A percentile compares a stretch with the other conserved stretches of the same genome.
Conservation (phyloP, 139 green algal species). For the Zygnema cylindricum region DNA sequence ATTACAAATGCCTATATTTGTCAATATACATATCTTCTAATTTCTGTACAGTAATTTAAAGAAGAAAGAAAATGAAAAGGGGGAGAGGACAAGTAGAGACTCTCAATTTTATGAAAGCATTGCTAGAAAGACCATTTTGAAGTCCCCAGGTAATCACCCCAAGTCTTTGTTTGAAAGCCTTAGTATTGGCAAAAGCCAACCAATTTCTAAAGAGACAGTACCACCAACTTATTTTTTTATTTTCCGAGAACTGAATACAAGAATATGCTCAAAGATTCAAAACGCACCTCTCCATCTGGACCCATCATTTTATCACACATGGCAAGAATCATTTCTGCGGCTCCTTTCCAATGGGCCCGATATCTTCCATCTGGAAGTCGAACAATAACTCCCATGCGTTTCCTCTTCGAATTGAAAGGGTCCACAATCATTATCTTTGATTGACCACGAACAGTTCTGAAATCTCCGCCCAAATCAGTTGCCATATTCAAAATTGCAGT, state of each 20-base stretch:
- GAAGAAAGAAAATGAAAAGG: no score
- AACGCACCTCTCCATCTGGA: background rate
- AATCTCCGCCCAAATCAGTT: slow-evolving; percentile 75
- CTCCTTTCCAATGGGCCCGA: slow-evolving; percentile 94
- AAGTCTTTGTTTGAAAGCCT: no score
- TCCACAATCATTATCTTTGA: slow-evolving; percentile 49
- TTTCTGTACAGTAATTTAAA: no score
- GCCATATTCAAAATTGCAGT: slow-evolving; percentile 88
- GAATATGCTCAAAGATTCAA: background rate
- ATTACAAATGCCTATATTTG: no score
- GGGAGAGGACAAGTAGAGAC: no score
- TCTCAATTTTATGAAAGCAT: no score
- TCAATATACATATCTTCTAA: no score
- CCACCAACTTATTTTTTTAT: background rate
- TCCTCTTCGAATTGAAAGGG: slow-evolving; percentile 54
- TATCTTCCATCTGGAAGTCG: slow-evolving; percentile 63
- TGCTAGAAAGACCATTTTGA: no score
- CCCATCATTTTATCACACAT: slow-evolving; percentile 66
- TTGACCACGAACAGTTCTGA: slow-evolving; percentile 65
- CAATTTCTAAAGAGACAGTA: background rate
- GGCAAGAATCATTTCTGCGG: slow-evolving; percentile 90
- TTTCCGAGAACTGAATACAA: background rate
- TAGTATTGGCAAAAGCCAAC: no score
- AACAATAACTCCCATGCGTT: slow-evolving; percentile 71
- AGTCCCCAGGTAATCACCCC: no score